phyloP scores from a whole-genome alignment of 2,329 filamentous ascomycete species.

The Anisogramma anomala region DNA sequence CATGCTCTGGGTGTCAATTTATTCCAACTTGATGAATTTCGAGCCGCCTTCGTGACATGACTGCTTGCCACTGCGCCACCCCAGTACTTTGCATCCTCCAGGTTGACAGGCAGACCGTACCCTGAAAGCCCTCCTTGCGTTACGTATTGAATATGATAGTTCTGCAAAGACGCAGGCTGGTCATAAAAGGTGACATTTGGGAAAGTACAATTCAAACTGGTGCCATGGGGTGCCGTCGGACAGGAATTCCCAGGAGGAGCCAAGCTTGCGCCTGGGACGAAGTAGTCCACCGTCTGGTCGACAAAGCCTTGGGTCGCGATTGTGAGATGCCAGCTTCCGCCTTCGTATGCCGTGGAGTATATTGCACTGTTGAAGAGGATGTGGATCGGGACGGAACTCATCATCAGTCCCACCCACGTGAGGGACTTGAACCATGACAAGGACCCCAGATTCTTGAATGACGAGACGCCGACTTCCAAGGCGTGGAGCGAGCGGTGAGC shows the following conservation, averaged over 20 bases:
- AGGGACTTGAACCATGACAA: slow-evolving; percentile 7
- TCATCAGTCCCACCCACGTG: slow-evolving; percentile 16
- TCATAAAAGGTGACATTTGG: too few relatives aligned
- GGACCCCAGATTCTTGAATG: slow-evolving; percentile 25
- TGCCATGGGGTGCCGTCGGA: background rate
- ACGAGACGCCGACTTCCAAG: slow-evolving; percentile 34
- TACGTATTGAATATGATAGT: too few relatives aligned
- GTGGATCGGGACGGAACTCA: slow-evolving; percentile 21
- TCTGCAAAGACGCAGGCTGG: too few relatives aligned
- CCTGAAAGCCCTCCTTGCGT: too few relatives aligned
- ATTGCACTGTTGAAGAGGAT: slow-evolving; percentile 18
- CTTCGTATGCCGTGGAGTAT: slow-evolving; percentile 7
- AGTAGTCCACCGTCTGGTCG: background rate
- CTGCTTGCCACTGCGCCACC: background rate
- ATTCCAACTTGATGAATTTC: background rate
- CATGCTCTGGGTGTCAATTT: background rate
- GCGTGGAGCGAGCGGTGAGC: slow-evolving; percentile 31
- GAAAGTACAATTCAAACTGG: too few relatives aligned
- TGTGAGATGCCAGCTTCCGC: slow-evolving; percentile 10
- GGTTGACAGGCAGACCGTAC: too few relatives aligned
- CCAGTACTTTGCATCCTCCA: too few relatives aligned
- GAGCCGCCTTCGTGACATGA: background rate
- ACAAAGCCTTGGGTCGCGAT: slow-evolving; percentile 13
- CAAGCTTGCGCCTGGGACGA: slow-evolving; percentile 1
- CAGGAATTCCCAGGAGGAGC: background rate